Evolutionary conservation across 805 yeast species (phyloP), one percentile per base, ranked within the genome.

Genomic region (Tetrapisispora pingtungensis): DNA sequence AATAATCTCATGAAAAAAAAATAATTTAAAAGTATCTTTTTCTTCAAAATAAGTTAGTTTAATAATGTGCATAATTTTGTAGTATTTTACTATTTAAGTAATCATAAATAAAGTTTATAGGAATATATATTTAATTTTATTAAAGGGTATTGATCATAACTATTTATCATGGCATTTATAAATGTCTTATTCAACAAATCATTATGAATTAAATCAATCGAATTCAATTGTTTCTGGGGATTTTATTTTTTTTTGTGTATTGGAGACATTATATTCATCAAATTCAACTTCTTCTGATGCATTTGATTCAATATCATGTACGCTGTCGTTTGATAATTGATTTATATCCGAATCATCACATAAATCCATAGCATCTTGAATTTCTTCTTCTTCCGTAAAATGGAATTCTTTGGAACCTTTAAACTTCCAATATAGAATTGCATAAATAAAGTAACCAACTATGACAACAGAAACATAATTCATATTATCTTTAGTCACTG

Each of bases 381-480:
- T 30, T 30, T 34, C 40, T 20, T 60, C 58, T 33, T 59, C 61
- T 37, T 55, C 62, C 5, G 49, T 40, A 5, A 51, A 43, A 43
- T 65, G 64, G 41, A 69, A 69, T 18, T 49, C 57, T 30, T 64
- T 59, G 26, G 49, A 45, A 15, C 67, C 75, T 49, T 64, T 61
- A 14, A 64, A 61, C 43, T 62, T 64, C 86, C 86, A 80, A 56
- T 78, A 79, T 4, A 67, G 44, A 1, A 76, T 47, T 30, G 74
- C 58, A 54, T 71, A 76, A 0, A 65, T 12, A 4, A 68, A 54
- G 54, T 67, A 72, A 10, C 77, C 77, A 18, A 64, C 74, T 46
- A 73, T 65, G 17, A 77, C 83, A 8, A 73, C 83, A 28, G 74
- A 60, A 14, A 80, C 78, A 52, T 82, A 82, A 58, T 82, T 82